These are phyloP conservation scores for Lecanosticta acicola DNA, from an alignment of 2,329 filamentous ascomycete species.

Conservation along the genomic window DNA sequence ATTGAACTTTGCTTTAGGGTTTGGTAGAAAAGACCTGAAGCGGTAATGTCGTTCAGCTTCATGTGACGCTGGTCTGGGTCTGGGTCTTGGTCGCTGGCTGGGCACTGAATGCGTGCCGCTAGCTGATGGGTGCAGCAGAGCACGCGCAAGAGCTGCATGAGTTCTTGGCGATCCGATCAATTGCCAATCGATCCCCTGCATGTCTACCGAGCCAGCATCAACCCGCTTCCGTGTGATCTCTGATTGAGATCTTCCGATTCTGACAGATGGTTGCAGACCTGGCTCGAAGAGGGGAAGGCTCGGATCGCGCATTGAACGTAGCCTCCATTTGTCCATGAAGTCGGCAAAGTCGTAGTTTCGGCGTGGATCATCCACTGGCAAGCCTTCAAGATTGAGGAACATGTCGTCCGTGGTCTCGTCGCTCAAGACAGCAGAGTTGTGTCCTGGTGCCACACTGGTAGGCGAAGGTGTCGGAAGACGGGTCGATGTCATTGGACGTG, in stretches of 20 bases:
- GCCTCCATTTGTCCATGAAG: conserved; percentile 29
- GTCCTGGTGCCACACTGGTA: not conserved
- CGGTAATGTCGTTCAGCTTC: conserved; percentile 22
- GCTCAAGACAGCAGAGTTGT: not conserved
- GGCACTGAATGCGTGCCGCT: not conserved
- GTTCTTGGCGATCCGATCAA: conserved; percentile 24
- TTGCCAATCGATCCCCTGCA: conserved; percentile 36
- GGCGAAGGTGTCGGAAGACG: not conserved
- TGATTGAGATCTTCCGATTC: conserved; percentile 11
- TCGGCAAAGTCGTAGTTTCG: conserved; percentile 28
- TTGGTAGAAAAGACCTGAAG: conserved; percentile 32
- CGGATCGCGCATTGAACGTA: conserved; percentile 20
- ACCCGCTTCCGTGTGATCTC: conserved; percentile 16
- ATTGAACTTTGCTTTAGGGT: conserved; percentile 46
- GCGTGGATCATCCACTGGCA: conserved; percentile 26
- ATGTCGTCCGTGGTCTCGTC: conserved; percentile 6
- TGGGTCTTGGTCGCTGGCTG: not conserved
- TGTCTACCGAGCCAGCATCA: conserved; percentile 21
- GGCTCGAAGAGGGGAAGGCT: conserved; percentile 17
- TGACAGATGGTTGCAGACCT: conserved; percentile 18
- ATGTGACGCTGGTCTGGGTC: not conserved
- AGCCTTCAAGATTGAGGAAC: conserved; percentile 21
- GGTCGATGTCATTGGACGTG: not conserved
- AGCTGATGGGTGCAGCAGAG: conserved; percentile 25
- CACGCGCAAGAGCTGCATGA: conserved; percentile 26